These are phyloP conservation scores for Allantophomopsis cytisporea DNA, from an alignment of 2,329 filamentous ascomycete genomes.

Conservation along the genomic window DNA sequence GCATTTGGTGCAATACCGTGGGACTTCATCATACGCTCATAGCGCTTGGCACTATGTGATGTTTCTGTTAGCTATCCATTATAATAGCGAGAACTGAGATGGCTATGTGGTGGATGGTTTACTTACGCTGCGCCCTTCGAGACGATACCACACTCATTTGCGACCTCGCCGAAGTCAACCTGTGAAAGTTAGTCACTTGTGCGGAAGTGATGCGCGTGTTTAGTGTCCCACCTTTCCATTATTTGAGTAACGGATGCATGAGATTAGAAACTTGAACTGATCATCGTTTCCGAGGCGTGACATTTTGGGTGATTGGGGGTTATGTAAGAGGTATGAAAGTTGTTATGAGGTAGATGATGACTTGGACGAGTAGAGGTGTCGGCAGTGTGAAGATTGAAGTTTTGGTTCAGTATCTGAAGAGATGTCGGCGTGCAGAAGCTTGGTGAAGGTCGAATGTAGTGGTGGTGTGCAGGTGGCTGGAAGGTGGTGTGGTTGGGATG, in stretches of 20 bases:
- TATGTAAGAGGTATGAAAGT: background rate
- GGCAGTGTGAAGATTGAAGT: background rate
- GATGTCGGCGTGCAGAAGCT: no score
- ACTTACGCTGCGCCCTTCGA: slow-evolving; percentile 59
- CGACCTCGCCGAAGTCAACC: slow-evolving; percentile 55
- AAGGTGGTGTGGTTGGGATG: no score
- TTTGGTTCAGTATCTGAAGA: no score
- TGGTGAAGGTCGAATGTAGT: no score
- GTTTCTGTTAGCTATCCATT: background rate
- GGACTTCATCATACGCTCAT: slow-evolving; percentile 50
- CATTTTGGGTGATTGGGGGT: slow-evolving; percentile 24
- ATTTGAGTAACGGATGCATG: slow-evolving; percentile 47
- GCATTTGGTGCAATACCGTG: slow-evolving; percentile 28
- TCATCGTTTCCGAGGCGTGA: slow-evolving; percentile 33
- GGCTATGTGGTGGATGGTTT: no score
- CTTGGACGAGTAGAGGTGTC: background rate
- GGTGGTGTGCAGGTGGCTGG: no score
- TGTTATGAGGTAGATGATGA: background rate
- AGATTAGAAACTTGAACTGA: slow-evolving; percentile 52
- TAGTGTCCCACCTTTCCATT: slow-evolving; percentile 38
- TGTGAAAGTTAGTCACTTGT: slow-evolving; percentile 17
- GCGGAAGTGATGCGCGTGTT: background rate
- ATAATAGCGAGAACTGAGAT: background rate
- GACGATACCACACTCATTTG: slow-evolving; percentile 46
- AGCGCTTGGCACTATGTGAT: slow-evolving; percentile 45